Evolutionary conservation across 768 basidiomycete genomes (phyloP).

Genomic region (Leccinellum albellum): DNA sequence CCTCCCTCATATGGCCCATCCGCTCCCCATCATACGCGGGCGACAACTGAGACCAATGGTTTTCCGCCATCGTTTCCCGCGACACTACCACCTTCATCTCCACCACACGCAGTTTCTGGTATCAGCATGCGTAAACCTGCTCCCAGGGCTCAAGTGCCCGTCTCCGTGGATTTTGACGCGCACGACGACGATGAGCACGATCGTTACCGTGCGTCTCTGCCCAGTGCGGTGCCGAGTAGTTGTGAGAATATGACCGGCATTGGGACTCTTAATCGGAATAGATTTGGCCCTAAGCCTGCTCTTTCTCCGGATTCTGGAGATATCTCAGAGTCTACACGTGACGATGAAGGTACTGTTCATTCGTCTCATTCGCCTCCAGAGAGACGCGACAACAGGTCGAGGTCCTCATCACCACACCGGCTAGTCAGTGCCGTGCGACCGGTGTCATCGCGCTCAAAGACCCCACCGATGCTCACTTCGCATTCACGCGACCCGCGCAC

Average conservation of each 20-base stretch:
- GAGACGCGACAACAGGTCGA: conserved; percentile 13
- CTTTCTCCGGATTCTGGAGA: conserved; percentile 12
- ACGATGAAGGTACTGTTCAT: conserved; percentile 16
- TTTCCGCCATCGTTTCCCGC: conserved; percentile 16
- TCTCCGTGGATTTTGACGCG: conserved; percentile 47
- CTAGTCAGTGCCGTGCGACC: conserved; percentile 30
- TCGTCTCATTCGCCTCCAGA: conserved; percentile 17
- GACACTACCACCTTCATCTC: conserved; percentile 16
- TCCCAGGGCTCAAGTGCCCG: conserved; percentile 59
- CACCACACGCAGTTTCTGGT: conserved; percentile 28
- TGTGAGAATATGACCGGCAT: conserved; percentile 67
- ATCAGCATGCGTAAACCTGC: conserved; percentile 57
- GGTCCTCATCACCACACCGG: conserved; percentile 24
- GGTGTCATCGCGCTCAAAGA: conserved; percentile 37
- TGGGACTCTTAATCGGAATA: conserved; percentile 38
- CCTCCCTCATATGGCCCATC: conserved; percentile 14
- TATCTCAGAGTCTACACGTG: conserved; percentile 6
- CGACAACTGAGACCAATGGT: conserved; percentile 32
- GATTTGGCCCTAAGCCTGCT: conserved; percentile 21
- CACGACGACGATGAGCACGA: conserved; percentile 32
- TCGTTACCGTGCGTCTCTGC: conserved; percentile 42
- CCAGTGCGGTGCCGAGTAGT: conserved; percentile 50
- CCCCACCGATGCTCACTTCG: conserved; percentile 37
- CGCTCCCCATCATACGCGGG: conserved; percentile 30
- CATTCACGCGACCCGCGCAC: conserved; percentile 26